Evolutionary conservation across 1,139 yeast genomes (phyloP), one percentile per base, ranked within the genome.

Genomic region (Sugiyamaella japonica): DNA sequence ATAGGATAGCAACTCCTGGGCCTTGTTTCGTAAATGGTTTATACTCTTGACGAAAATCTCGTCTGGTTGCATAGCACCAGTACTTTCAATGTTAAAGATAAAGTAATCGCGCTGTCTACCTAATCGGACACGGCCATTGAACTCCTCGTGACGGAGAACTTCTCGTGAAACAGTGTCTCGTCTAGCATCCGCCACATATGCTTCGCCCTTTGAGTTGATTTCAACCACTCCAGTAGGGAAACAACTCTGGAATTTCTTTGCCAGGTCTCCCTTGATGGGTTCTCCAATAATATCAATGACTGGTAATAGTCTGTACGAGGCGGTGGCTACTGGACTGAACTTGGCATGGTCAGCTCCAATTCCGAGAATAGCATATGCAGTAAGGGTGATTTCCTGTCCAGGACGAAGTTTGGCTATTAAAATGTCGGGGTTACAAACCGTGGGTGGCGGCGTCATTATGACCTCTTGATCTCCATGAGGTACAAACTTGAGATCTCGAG

Each of bases 21-120:
- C 96, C 75, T 93, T 93, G 69, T 85, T 85, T 73, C 84, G 87
- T 71, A 93, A 78, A 54, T 89, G 84, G 69, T 93, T 81, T 56
- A 93, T 87, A 57, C 95, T 83, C 73, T 93, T 93, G 74, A 88
- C 84, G 73, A 93, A 93, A 54, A 93, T 89, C 73, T 91, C 98
- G 66, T 89, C 96, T 20, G 99, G 97, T 31, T 89, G 79, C 96
- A 93, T 91, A 49, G 97, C 97, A 40, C 99, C 98, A 2, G 96
- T 85, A 56, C 95, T 85, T 73, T 93, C 99, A 54, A 93, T 89
- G 68, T 89, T 89, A 77, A 89, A 93, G 53, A 93, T 88, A 70
- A 93, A 93, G 67, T 93, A 96, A 70, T 88, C 96, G 71, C 97
- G 84, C 65, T 79, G 80, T 73, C 99, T 83, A 41, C 98, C 99